Base-by-base conservation (phyloP, 257 asterid species). In the Cruciata laevipes region DNA sequence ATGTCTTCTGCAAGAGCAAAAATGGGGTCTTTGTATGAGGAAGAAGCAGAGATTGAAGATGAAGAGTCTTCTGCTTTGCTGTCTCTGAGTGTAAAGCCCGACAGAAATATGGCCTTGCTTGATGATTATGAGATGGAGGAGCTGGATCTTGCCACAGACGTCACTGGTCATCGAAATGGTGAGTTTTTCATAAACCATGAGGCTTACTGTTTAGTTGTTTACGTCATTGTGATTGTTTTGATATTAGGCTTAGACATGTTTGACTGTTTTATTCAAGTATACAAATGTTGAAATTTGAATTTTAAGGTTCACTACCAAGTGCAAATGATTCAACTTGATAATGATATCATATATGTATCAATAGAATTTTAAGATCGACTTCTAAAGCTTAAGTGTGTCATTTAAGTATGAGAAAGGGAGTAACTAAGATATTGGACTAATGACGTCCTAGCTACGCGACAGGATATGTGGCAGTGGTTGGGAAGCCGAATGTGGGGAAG, bases 101-200 rank as follows among this genome's bases (percentile, higher is more conserved):
- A 92, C 71, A 68, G 98, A 69, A 87, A 42, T 79, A 74, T 79
- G 82, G 76, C 83, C 47, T 38, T 86, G 83, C 84, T 89, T 7
- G 98, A 92, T 78, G 95, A 92, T 73, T 92, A 92, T 83, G 97
- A 87, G 81, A 76, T 85, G 88, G 98, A 93, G 63, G 98, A 92
- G 80, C 85, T 92, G 83, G 95, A 78, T 69, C 76, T 72, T 30
- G 84, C 18, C 13, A 71, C 84, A 35, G 71, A 63, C 61, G 82
- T 83, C 81, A 88, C 96, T 18, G 82, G 85, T 70, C 96, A 92
- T 76, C 89, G 89, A 68, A 92, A 96, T 78, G 98, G 85, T 77
- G 51, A 71, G 75, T 59, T 32, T 68, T 71, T 53, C 16, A 23
- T 9, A 21, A 25, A 20, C 25, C 44, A 38, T 20, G 8, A 11